Conservation (phyloP, 2,329 filamentous ascomycete genomes). For the Trichoderma pleuroti region DNA sequence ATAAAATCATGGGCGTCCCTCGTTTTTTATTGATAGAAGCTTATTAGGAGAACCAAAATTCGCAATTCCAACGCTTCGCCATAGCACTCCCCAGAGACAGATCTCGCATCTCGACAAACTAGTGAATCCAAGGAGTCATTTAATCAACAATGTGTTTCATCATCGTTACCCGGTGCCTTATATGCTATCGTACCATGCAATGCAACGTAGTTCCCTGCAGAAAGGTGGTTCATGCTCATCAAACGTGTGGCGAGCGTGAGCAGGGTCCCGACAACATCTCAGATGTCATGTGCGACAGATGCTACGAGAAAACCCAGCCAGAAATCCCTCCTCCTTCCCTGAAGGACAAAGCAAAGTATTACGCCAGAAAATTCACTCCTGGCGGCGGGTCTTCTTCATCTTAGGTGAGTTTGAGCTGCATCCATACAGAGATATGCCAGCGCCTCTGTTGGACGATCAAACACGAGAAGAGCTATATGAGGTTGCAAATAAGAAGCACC, state of each 20-base stretch:
- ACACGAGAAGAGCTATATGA: not conserved
- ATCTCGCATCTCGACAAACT: not conserved
- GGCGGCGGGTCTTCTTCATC: not conserved
- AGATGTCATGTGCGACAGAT: not conserved
- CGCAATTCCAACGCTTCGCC: not conserved
- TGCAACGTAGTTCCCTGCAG: slow-evolving; percentile 2
- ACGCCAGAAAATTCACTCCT: not conserved
- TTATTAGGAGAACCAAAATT: not conserved
- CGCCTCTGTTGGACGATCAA: not conserved
- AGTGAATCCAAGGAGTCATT: not conserved
- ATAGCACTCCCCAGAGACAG: not conserved
- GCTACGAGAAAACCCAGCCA: not conserved
- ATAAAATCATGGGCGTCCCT: not conserved
- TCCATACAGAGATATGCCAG: not conserved
- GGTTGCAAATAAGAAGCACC: not conserved
- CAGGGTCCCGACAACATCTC: slow-evolving; percentile 7
- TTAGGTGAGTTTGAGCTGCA: not conserved
- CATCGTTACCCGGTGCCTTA: not conserved
- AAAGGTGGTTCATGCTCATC: not conserved
- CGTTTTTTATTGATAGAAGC: not conserved
- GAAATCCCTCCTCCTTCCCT: not conserved
- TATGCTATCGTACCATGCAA: not conserved
- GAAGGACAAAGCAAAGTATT: slow-evolving; percentile 9
- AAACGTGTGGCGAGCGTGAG: slow-evolving; percentile 4
- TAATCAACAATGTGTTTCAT: slow-evolving; percentile 6